Base-by-base conservation (phyloP, 2,329 filamentous ascomycete species). In the Xylaria sp. region DNA sequence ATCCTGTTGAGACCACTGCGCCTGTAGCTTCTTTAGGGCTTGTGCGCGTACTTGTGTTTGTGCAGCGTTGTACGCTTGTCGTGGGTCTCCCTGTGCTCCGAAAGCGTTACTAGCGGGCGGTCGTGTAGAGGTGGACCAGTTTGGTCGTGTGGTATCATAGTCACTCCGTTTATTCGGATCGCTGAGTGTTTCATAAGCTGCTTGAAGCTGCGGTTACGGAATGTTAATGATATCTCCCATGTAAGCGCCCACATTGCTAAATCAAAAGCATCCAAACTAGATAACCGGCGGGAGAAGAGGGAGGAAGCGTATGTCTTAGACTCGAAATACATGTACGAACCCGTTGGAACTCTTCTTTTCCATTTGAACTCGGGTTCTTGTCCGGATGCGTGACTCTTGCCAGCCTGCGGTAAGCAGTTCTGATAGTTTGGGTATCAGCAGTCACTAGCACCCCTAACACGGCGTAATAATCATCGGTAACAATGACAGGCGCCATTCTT, bases 101-200 rank as follows among this genome's bases (percentile, higher is more conserved):
- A n/a, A 25, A 15, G 44, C n/a, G 46, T 13, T 28, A 31, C 25
- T 15, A 28, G 23, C 23, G 23, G 31, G n/a, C 10, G 28, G 31
- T 10, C 25, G 31, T 12, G 58, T 34, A 7, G 7, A 50, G 25
- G 44, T 12, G 39, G 39, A 44, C 3, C 23, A 2, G 15, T 31
- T 50, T 28, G 57, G 64, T 55, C 48, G 37, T 7, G 20, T 55
- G 15, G 34, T 4, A 34, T 31, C 31, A 28, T 59, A 61, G 12
- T 39, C 25, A 4, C 20, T 61, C n/a, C 51, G 39, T 50, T 37
- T 56, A 31, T 39, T 59, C 48, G 58, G 28, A 28, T 66, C 64
- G 39, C 50, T 56, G 39, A 66, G 64, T n/a, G 58, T 61, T 23
- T 66, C 57, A 13, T 59, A 66, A 9, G 64, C 64, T 9, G 48